Evolutionary conservation across 129 eudicot species (phyloP), one percentile per base, ranked within the genome.

Genomic region (Pittosporum tobira): DNA sequence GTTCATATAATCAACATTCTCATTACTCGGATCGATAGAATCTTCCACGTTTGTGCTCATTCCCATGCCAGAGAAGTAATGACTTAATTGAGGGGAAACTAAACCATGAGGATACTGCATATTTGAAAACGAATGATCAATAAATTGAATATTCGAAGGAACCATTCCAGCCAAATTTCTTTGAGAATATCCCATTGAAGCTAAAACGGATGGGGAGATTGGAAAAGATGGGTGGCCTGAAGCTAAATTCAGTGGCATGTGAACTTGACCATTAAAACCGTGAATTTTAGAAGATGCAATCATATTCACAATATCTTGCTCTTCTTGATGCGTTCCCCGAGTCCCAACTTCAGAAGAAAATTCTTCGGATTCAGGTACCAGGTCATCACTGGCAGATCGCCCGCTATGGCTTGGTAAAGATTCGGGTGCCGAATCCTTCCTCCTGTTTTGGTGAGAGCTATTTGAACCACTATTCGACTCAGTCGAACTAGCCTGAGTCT

Each of bases 251-350:
- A 81, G 22, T 0, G 96, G 96, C 68, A 82, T 38, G 50, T 66
- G 80, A 64, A 77, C 77, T 59, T 77, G 95, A n/a, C 88, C 83
- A 23, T 81, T 79, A 40, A 80, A 78, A 23, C 83, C 81, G 24
- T 86, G 85, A 63, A 83, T 50, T 23, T 74, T 65, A 59, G 84
- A 55, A 75, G 97, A 78, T 34, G 94, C 90, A 90, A 86, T 83
- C 88, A 87, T 80, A 70, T 83, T 91, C 49, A 81, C 96, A 48
- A 78, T 76, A 73, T 87, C 94, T 76, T 83, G 96, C 59, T 87
- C 94, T 52, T 87, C 94, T 58, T 78, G 91, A 71, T 73, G 87
- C 89, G 76, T 78, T 42, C 73, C 79, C 7, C 66, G 83, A 43
- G 77, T 50, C 43, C 84, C 83, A 47, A 71, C 60, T 26, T 73